Evolutionary conservation across 257 asterid species (phyloP).

Genomic region (Solanum pinnatisectum): DNA sequence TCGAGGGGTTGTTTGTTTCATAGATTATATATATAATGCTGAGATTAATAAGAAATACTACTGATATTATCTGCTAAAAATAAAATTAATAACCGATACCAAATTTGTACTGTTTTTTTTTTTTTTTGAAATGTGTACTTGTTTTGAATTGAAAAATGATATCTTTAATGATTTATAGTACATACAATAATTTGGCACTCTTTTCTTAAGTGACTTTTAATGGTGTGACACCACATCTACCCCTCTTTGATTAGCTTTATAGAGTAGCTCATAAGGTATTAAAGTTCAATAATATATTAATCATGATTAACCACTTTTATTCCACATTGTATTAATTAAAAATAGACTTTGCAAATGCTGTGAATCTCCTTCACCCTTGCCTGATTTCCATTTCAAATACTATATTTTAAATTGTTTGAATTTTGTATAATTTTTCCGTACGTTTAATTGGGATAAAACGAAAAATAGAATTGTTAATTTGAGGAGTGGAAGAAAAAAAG

Average conservation of each 20-base stretch:
- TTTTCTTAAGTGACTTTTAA: background rate
- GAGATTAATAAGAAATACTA: background rate
- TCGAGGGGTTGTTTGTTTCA: background rate
- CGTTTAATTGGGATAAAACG: background rate
- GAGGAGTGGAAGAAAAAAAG: background rate
- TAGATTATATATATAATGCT: no score
- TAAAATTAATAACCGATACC: background rate
- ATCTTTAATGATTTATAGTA: background rate
- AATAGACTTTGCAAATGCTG: background rate
- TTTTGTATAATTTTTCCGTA: background rate
- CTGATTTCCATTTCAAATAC: background rate
- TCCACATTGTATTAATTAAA: background rate
- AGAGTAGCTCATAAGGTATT: background rate
- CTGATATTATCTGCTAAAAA: background rate
- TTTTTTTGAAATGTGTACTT: background rate
- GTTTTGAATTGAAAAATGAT: background rate
- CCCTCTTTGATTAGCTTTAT: background rate
- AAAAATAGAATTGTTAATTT: background rate
- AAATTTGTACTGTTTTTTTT: no score
- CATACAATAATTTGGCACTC: background rate
- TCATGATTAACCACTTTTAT: background rate
- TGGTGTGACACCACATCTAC: background rate
- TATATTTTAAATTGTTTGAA: background rate
- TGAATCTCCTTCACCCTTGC: background rate
- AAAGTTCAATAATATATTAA: background rate